A percentile compares a stretch with the other conserved stretches of the same genome.
These are phyloP conservation scores for Ophiostoma novo-ulmi DNA, from an alignment of 2,329 filamentous ascomycete genomes.

Conservation along the genomic window DNA sequence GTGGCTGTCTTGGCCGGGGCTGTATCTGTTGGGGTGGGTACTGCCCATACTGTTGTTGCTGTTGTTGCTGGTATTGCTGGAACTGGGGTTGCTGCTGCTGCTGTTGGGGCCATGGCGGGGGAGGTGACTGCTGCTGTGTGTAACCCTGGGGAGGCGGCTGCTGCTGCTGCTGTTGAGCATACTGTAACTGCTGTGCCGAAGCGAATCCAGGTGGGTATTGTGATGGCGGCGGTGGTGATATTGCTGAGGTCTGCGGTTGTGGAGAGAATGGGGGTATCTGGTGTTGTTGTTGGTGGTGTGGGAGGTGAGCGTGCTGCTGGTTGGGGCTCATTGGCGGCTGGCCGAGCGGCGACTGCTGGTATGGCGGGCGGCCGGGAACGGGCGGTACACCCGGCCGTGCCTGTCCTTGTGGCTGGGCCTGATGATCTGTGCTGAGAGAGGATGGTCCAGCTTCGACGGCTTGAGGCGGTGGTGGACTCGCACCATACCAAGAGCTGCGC, in stretches of 20 bases:
- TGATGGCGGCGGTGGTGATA: background rate
- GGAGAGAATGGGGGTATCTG: background rate
- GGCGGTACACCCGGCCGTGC: constrained; percentile 19
- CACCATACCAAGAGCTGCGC: constrained; percentile 24
- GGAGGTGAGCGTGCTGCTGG: constrained; percentile 25
- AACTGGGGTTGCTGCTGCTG: constrained; percentile 26
- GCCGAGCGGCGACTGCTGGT: constrained; percentile 28
- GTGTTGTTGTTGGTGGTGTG: constrained; percentile 24
- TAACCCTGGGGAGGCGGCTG: constrained; percentile 22
- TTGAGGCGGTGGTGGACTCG: constrained; percentile 20
- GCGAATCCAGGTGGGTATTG: constrained; percentile 13
- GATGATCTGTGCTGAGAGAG: background rate
- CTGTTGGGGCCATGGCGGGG: constrained; percentile 15
- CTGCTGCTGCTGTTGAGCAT: constrained; percentile 13
- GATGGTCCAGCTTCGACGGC: constrained; percentile 21
- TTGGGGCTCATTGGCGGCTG: constrained; percentile 30
- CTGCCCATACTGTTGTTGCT: constrained; percentile 26
- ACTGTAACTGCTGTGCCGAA: background rate
- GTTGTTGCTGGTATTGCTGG: constrained; percentile 31
- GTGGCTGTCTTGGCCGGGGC: constrained; percentile 39
- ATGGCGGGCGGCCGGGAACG: constrained; percentile 25
- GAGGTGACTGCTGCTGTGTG: constrained; percentile 25
- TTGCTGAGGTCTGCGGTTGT: background rate
- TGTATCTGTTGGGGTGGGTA: constrained; percentile 33
- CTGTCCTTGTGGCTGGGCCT: background rate